Conservation (phyloP, 768 basidiomycete genomes). For the Naganishia vishniacii region DNA sequence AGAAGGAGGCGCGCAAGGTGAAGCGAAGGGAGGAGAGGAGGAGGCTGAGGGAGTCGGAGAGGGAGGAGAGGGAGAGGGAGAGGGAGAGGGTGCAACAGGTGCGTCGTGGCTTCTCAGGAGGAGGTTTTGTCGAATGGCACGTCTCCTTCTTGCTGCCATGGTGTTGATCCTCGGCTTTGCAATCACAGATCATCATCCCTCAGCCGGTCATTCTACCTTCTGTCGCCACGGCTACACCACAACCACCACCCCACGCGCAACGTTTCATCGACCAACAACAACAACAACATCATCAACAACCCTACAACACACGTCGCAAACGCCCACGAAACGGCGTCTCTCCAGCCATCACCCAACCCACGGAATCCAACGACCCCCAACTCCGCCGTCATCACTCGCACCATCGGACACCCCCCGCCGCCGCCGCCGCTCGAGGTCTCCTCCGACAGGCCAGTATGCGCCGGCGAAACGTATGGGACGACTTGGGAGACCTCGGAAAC, state of each 20-base stretch:
- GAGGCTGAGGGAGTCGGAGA: neutral
- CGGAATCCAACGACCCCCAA: neutral
- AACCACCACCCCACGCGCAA: neutral
- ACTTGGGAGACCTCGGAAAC: neutral
- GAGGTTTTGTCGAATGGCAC: neutral
- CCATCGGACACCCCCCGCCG: neutral
- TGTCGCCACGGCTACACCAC: neutral
- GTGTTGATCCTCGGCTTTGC: no score
- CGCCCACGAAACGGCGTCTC: neutral
- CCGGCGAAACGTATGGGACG: slow-evolving; percentile 25
- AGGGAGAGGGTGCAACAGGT: neutral
- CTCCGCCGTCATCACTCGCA: slow-evolving; percentile 1
- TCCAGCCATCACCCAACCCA: no score
- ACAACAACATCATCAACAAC: neutral
- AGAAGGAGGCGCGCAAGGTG: slow-evolving; percentile 70
- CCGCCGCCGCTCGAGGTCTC: neutral
- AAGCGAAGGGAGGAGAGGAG: slow-evolving; percentile 51
- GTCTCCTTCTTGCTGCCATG: no score
- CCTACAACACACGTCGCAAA: neutral
- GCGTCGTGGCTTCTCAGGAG: neutral
- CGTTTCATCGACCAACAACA: neutral
- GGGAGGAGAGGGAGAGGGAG: neutral
- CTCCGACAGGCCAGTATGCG: slow-evolving; percentile 22
- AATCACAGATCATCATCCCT: slow-evolving; percentile 7
- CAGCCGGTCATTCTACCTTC: slow-evolving; percentile 4